These are phyloP conservation scores for Nakazawaea anatomiae DNA, from an alignment of 805 yeast species.

Conservation along the genomic window DNA sequence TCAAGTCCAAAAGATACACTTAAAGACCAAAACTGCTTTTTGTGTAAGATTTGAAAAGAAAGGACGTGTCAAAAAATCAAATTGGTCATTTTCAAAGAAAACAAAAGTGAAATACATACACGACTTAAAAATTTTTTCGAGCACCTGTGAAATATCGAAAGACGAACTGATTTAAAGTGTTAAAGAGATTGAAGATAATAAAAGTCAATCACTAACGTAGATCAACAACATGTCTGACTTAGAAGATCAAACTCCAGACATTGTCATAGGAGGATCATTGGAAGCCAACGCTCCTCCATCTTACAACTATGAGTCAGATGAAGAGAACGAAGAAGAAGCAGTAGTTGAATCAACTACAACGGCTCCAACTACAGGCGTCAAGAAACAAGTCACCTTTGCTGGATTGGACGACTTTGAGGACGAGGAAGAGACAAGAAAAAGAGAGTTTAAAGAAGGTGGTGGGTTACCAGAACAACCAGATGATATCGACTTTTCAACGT, in stretches of 20 bases:
- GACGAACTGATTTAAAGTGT: too few species aligned
- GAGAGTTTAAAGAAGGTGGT: conserved; percentile 96
- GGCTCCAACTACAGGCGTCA: conserved; percentile 26
- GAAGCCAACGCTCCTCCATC: conserved; percentile 28
- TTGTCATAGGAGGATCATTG: conserved; percentile 59
- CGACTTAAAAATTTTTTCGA: conserved; percentile 10
- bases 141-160: conserved; percentile 2
- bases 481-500: conserved; percentile 71
- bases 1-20: too few species aligned
- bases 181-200: too few species aligned
- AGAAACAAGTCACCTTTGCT: conserved; percentile 82
- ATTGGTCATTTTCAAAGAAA: too few species aligned
- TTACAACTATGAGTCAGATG: conserved; percentile 25
- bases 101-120: too few species aligned
- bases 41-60: too few species aligned
- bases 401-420: conserved; percentile 54
- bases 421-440: conserved; percentile 70
- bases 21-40: too few species aligned
- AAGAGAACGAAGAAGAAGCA: conserved; percentile 34
- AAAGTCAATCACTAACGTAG: not conserved
- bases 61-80: too few species aligned
- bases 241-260: conserved; percentile 80
- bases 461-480: conserved; percentile 96
- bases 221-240: conserved; percentile 56
- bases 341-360: conserved; percentile 27